Conservation (phyloP, 73 alveolate genomes). For the Durusdinium trenchii region DNA sequence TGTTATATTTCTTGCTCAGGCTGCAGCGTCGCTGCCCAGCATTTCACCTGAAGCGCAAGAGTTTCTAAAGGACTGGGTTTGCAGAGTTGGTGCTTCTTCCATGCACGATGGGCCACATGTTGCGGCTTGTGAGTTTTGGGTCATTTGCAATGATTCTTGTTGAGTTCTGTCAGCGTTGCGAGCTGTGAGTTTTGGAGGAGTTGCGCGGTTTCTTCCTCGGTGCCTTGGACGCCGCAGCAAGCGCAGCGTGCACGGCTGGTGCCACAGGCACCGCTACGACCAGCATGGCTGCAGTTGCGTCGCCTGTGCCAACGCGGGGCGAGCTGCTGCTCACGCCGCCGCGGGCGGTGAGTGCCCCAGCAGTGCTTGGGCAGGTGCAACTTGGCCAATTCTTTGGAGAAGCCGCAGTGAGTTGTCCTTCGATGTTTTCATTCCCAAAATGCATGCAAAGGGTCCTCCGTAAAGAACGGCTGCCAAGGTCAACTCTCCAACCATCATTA, state of each 20-base stretch:
- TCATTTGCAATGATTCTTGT: not conserved
- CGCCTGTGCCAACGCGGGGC: no score
- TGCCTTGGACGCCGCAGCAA: slow-evolving; percentile 15
- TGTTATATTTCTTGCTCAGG: not conserved
- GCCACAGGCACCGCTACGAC: not conserved
- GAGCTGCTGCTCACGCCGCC: slow-evolving; percentile 15
- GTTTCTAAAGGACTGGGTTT: slow-evolving; percentile 50
- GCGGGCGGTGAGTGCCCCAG: slow-evolving; percentile 40
- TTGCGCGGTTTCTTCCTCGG: slow-evolving; percentile 60
- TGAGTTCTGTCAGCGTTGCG: not conserved
- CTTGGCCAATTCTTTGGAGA: not conserved
- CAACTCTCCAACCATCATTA: no score
- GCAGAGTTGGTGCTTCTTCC: no score
- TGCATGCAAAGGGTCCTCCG: no score
- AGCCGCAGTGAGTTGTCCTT: not conserved
- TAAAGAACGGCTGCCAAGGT: no score
- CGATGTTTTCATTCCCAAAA: no score
- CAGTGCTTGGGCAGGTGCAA: slow-evolving; percentile 39
- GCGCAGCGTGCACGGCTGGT: not conserved
- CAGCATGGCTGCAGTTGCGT: no score
- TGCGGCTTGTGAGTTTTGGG: not conserved
- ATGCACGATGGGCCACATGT: not conserved
- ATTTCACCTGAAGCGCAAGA: slow-evolving; percentile 46
- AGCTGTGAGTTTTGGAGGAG: not conserved
- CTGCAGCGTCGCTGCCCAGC: slow-evolving; percentile 57